Evolutionary conservation across 495 filamentous ascomycete species (phyloP).

Genomic region (Pseudoneurospora amorphoporcata): DNA sequence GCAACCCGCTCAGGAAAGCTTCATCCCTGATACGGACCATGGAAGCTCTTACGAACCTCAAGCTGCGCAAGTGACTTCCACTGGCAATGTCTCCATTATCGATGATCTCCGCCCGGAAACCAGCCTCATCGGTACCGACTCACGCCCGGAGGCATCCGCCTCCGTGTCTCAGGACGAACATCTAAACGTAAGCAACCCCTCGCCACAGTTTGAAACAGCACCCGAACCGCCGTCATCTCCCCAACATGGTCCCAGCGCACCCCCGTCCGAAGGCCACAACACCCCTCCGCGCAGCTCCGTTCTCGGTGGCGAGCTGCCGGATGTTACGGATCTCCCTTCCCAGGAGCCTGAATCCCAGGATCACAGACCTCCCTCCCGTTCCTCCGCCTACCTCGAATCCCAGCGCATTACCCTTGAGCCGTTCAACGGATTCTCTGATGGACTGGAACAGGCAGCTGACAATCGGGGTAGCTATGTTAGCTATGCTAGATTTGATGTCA

Average conservation of each 20-base stretch:
- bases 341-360: not conserved
- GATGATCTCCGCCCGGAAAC: constrained; percentile 19
- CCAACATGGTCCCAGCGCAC: not conserved
- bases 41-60: not conserved
- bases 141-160: constrained; percentile 14
- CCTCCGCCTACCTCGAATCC: constrained; percentile 8
- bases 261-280: not conserved
- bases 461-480: constrained; percentile 1
- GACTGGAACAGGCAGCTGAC: not conserved
- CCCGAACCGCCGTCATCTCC: constrained; percentile 3
- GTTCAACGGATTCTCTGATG: constrained; percentile 20
- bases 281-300: not conserved
- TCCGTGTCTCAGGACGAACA: constrained; percentile 2
- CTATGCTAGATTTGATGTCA: constrained; percentile 9
- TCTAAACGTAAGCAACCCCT: constrained; percentile 18
- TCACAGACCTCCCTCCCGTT: not conserved
- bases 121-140: constrained; percentile 15
- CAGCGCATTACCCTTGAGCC: constrained; percentile 17
- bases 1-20: constrained; percentile 6
- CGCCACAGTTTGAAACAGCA: constrained; percentile 18
- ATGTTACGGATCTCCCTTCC: not conserved
- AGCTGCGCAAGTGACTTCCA: not conserved
- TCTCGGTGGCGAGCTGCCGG: not conserved
- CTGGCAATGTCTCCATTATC: constrained; percentile 5
- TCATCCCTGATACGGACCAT: constrained; percentile 9